Conservation (phyloP, 345 rosid species). For the Leavenworthia alabamica region DNA sequence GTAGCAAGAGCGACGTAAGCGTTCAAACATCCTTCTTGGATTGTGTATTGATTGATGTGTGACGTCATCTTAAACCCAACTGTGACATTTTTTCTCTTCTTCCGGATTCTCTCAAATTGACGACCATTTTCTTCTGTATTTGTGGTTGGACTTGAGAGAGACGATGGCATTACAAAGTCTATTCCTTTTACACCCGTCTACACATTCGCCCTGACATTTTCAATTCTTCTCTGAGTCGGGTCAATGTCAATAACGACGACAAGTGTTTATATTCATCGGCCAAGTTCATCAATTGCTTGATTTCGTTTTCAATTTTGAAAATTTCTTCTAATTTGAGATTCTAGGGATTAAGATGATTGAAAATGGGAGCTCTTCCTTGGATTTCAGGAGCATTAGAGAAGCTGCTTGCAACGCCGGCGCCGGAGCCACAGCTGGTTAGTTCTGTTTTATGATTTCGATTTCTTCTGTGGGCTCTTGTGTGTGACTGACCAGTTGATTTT, state of each 20-base stretch:
- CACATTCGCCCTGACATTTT: slow-evolving; percentile 5
- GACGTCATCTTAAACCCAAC: slow-evolving; percentile 16
- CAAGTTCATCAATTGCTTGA: not conserved
- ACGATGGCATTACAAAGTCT: slow-evolving; percentile 3
- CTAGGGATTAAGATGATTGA: slow-evolving; percentile 39
- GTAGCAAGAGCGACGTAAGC: no score
- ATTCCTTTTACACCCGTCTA: slow-evolving; percentile 18
- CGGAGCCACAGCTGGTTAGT: slow-evolving; percentile 86
- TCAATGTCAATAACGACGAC: slow-evolving; percentile 18
- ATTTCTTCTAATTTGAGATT: slow-evolving; percentile 5
- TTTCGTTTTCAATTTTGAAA: slow-evolving; percentile 1
- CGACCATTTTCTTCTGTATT: not conserved
- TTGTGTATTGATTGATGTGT: slow-evolving; percentile 11
- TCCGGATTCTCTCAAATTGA: not conserved
- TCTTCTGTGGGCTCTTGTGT: no score
- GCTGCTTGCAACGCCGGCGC: no score
- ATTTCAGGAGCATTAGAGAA: no score
- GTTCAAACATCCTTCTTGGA: no score
- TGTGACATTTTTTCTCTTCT: not conserved
- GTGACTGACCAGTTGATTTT: no score
- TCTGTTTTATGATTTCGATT: no score
- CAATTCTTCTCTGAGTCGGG: slow-evolving; percentile 9
- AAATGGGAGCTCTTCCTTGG: no score
- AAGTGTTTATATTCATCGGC: not conserved
- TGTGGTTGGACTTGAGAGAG: not conserved